These are phyloP conservation scores for Lizonia empirigonia DNA, from an alignment of 2,329 filamentous ascomycete species.

Conservation along the genomic window DNA sequence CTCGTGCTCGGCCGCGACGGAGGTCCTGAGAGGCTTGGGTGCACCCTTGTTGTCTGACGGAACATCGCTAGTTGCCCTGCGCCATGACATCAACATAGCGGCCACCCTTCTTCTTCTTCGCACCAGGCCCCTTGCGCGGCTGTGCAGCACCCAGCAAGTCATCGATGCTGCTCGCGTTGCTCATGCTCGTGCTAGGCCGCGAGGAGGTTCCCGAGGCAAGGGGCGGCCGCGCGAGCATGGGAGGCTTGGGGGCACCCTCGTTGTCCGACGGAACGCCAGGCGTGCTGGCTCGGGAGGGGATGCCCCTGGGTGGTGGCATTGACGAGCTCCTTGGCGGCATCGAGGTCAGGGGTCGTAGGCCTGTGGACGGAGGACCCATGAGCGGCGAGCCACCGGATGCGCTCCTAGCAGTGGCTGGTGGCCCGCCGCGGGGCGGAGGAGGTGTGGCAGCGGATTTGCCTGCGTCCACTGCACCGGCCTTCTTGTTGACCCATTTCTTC, in stretches of 20 bases:
- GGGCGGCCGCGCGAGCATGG: slow-evolving; percentile 33
- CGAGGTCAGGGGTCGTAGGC: slow-evolving; percentile 25
- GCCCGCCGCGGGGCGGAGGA: slow-evolving; percentile 73
- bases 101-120: slow-evolving; percentile 77
- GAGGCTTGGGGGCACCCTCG: slow-evolving; percentile 33
- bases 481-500: slow-evolving; percentile 98
- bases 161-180: slow-evolving; percentile 92
- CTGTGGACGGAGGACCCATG: slow-evolving; percentile 22
- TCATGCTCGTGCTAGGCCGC: slow-evolving; percentile 76
- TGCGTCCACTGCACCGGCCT: slow-evolving; percentile 68
- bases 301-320: slow-evolving; percentile 45
- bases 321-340: slow-evolving; percentile 40
- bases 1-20: slow-evolving; percentile 69
- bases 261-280: slow-evolving; percentile 40
- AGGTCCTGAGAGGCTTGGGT: too few relatives aligned
- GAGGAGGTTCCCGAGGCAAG: slow-evolving; percentile 41
- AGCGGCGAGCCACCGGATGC: slow-evolving; percentile 58
- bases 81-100: slow-evolving; percentile 94
- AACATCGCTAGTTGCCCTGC: slow-evolving; percentile 18
- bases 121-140: slow-evolving; percentile 64
- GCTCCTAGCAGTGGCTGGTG: slow-evolving; percentile 49
- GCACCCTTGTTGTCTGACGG: too few relatives aligned
- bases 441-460: slow-evolving; percentile 67
- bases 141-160: slow-evolving; percentile 80
- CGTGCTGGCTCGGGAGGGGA: slow-evolving; percentile 39